Percentiles rank a stretch among this genome's conserved stretches.
Conservation (phyloP, 1,139 yeast genomes). For the Geotrichum aggregatum region DNA sequence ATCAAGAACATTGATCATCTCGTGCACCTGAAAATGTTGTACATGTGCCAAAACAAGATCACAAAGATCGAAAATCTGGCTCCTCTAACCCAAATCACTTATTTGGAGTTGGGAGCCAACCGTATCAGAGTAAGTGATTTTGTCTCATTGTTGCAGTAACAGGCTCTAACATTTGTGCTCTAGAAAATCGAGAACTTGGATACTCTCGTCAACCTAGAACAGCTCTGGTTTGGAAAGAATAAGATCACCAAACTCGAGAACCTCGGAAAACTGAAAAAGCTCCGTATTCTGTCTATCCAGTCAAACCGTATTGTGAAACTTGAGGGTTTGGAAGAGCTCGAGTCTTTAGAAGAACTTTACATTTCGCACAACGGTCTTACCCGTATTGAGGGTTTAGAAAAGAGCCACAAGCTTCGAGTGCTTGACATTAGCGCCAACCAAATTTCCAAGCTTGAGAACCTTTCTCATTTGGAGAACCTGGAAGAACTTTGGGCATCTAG, state of each 20-base stretch:
- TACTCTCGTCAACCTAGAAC: constrained; percentile 52
- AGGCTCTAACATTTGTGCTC: too few species aligned
- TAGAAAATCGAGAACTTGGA: constrained; percentile 54
- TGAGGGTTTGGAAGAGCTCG: constrained; percentile 73
- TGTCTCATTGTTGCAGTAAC: too few species aligned
- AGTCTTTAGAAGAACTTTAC: constrained; percentile 76
- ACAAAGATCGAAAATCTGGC: constrained; percentile 65
- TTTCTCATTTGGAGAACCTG: constrained; percentile 60
- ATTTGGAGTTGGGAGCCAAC: constrained; percentile 91
- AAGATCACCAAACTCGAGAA: constrained; percentile 64
- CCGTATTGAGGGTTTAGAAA: constrained; percentile 73
- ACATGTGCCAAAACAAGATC: constrained; percentile 86
- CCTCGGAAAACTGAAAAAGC: constrained; percentile 55
- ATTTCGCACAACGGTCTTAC: constrained; percentile 80
- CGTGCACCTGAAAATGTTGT: constrained; percentile 60
- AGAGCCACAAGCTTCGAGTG: constrained; percentile 61
- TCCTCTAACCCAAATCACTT: constrained; percentile 54
- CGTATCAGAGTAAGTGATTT: constrained; percentile 48
- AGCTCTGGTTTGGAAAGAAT: constrained; percentile 93
- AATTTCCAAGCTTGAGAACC: constrained; percentile 56
- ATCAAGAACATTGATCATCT: constrained; percentile 74
- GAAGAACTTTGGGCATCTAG: constrained; percentile 94
- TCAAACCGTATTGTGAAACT: constrained; percentile 75
- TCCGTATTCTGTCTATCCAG: constrained; percentile 80
- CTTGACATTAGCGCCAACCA: constrained; percentile 79